phyloP scores from a whole-genome alignment of 176 grass and related monocot species.

The Otatea glauca region DNA sequence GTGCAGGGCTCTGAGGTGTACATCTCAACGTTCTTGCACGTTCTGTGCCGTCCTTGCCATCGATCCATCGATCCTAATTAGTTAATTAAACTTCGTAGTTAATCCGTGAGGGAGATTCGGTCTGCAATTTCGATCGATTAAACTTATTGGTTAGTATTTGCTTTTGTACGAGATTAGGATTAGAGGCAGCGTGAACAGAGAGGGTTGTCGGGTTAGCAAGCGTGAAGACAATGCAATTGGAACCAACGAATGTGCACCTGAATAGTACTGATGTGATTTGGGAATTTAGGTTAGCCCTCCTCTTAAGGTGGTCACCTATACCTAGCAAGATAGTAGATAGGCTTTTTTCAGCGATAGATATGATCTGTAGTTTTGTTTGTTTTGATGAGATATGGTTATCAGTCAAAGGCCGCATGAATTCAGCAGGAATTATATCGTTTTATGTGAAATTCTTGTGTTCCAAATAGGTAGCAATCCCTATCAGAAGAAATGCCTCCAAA shows the following conservation, averaged over 20 bases:
- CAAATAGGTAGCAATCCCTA: fast-evolving
- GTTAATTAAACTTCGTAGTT: not conserved
- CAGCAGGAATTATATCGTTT: not conserved
- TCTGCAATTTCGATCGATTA: not conserved
- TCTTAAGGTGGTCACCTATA: not conserved
- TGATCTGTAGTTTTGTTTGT: not conserved
- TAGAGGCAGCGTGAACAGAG: not conserved
- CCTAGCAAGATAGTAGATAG: not conserved
- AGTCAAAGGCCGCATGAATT: not conserved
- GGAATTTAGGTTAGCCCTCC: slow-evolving; percentile 19
- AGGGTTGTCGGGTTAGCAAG: slow-evolving; percentile 33
- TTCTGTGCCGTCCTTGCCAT: slow-evolving; percentile 39
- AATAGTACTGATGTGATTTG: slow-evolving; percentile 4
- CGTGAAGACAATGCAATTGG: slow-evolving; percentile 37
- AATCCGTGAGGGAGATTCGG: slow-evolving; percentile 28
- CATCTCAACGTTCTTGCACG: slow-evolving; percentile 49
- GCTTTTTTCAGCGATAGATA: not conserved
- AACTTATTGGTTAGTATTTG: slow-evolving; percentile 24
- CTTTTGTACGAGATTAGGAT: slow-evolving; percentile 40
- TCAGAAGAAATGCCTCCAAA: not conserved
- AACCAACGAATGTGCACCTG: slow-evolving; percentile 40
- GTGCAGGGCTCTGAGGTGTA: not conserved
- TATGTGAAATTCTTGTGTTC: not conserved
- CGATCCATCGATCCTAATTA: not conserved
- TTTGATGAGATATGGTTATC: not conserved